These are phyloP conservation scores for Paramecium primaurelia DNA, from an alignment of 73 alveolate species.

Conservation along the genomic window DNA sequence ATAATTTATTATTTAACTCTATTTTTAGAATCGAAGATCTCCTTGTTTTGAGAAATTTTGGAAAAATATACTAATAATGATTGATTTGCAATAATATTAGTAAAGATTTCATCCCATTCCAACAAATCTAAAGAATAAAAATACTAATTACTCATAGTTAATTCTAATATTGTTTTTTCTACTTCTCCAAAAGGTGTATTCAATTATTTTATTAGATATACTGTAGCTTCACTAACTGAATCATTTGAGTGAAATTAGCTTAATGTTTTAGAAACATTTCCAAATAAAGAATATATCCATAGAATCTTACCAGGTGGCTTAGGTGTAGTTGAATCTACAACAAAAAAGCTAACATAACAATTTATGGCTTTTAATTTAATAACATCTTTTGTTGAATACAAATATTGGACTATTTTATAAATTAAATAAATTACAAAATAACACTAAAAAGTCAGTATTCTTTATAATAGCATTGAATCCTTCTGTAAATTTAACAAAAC, in stretches of 20 bases:
- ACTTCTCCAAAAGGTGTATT: slow-evolving; percentile 16
- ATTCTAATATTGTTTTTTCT: not conserved
- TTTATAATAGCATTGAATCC: not conserved
- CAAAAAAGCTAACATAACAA: slow-evolving; percentile 13
- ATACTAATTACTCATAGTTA: not conserved
- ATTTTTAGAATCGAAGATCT: not conserved
- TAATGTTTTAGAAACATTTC: not conserved
- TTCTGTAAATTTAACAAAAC: not conserved
- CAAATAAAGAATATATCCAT: slow-evolving; percentile 2
- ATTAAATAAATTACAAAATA: not conserved
- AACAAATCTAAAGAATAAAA: not conserved
- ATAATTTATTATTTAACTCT: not conserved
- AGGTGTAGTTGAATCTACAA: not conserved
- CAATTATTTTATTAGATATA: not conserved
- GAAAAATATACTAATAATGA: not conserved
- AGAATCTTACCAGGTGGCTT: slow-evolving; percentile 4
- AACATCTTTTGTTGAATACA: not conserved
- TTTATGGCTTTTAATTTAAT: not conserved
- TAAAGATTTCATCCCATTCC: slow-evolving; percentile 31
- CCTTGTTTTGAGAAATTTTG: not conserved
- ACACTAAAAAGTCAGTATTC: not conserved
- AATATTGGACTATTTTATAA: not conserved
- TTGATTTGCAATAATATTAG: not conserved
- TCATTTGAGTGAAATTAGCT: not conserved
- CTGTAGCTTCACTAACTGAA: not conserved